Evolutionary conservation across 2,329 filamentous ascomycete genomes (phyloP), one percentile per base, ranked within the genome.

Genomic region (Cytospora mali): DNA sequence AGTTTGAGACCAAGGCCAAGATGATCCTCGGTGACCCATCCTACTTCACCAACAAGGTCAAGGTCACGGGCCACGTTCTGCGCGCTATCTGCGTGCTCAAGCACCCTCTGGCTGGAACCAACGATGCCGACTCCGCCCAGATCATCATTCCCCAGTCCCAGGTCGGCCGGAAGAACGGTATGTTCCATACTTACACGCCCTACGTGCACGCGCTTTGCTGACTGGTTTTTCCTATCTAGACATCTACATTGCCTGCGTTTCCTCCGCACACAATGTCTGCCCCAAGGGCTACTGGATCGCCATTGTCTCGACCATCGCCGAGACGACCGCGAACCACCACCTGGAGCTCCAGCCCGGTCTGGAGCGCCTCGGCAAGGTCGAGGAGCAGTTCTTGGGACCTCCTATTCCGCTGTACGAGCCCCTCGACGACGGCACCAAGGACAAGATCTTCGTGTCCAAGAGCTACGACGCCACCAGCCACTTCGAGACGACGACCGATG

Each of bases 201-300:
- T 23, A 23, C 21, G n/a, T 23, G 11, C 13, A 13, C 21, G 25
- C 29, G 62, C 33, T n/a, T 59, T 31, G 25, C 51, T 62, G 10
- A 64, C 46, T 48, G 6, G 59, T 68, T 70, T 63, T 69, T 25
- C 6, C 13, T 25, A 52, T 6, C 9, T 67, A 95, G 92, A 98
- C 74, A 93, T 99, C 73, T 99, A 99, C 84, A 89, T 99, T 74
- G 94, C 95, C 62, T 91, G 95, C 75, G 93, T 99, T 64, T 97
- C 93, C 1, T 92, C 92, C 46, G 92, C 93, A 42, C 96, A 99
- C 82, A 98, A 96, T 72, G 96, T 99, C 71, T 98, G 94, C 81
- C 95, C 96, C 72, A 96, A 97, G 85, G 94, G 94, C 66, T 98
- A 97, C 86, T 99, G 96, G 83, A 92, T 99, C 71, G 95, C 95